Percentiles rank a stretch among this genome's conserved stretches.
phyloP scores from a whole-genome alignment of 2,329 filamentous ascomycete genomes.

The Neopestalotiopsis sp. region DNA sequence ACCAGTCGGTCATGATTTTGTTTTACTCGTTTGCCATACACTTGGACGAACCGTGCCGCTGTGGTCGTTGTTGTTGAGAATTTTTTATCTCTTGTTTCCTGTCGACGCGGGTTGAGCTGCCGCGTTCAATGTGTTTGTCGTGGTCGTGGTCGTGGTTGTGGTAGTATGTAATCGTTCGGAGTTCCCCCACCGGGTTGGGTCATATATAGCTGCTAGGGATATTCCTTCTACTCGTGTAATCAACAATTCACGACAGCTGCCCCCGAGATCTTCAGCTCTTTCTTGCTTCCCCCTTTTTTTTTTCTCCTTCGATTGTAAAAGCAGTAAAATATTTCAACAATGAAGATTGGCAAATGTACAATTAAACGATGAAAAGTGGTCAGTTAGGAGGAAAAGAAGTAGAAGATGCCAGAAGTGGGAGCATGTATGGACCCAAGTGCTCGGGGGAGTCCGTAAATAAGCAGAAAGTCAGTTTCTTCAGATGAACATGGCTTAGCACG shows the following conservation, averaged over 20 bases:
- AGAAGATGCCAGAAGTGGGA: not conserved
- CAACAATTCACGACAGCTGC: not conserved
- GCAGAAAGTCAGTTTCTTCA: not conserved
- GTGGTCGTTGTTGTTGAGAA: not conserved
- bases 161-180: not conserved
- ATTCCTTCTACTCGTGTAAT: not conserved
- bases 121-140: not conserved
- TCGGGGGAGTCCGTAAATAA: constrained; percentile 6
- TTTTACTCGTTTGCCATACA: not conserved
- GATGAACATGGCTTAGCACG: not conserved
- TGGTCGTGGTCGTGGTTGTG: not conserved
- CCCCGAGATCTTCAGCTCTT: not conserved
- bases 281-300: not conserved
- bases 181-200: constrained; percentile 5
- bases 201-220: not conserved
- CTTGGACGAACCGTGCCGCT: not conserved
- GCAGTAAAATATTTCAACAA: not conserved
- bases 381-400: not conserved
- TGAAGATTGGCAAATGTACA: not conserved
- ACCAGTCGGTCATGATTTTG: constrained; percentile 1
- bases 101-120: not conserved
- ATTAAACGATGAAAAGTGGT: not conserved
- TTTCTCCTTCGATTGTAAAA: not conserved
- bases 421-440: not conserved
- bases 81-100: not conserved